Base-by-base conservation (phyloP, 2,329 filamentous ascomycete genomes). In the Annulohypoxylon truncatum region DNA sequence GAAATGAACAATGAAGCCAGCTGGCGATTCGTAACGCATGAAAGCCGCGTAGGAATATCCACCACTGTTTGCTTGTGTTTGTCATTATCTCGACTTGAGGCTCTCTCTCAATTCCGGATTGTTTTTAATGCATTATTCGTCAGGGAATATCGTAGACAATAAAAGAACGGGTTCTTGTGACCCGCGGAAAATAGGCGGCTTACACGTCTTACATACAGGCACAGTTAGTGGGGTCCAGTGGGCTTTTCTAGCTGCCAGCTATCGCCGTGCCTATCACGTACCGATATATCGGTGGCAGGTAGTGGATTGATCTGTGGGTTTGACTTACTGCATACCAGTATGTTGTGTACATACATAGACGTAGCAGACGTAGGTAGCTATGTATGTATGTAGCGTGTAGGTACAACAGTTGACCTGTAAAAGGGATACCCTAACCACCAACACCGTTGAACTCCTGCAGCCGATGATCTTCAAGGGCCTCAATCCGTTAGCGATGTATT, bases 91-190 rank as follows among this genome's bases (percentile, higher is more conserved):
- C n/a, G 38, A 35, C 62, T 28, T 50, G 51, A 56, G 58, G 48
- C 26, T 47, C 50, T 51, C 47, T 51, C 47, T 38, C 12, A 20
- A 28, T 31, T 15, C 18, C 42, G 20, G 7, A 6, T n/a, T n/a
- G n/a, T 22, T 20, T 33, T 31, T 18, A 38, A 15, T 13, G 31
- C 46, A 48, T 50, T 51, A 50, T 26, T 38, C 35, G 38, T 20
- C 24, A 40, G 38, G 7, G 53, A 48, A 38, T 50, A 15, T 31
- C 44, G 22, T 55, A 28, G 53, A 53, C 61, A 66, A 66, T 64
- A 66, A 66, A 66, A 66, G 52, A 61, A 66, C 62, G 58, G 66
- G 12, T 57, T 57, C 48, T 42, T 28, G 38, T 26, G 38, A 46
- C 53, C 59, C 57, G 66, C 42, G 38, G 35, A 44, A 50, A 28